These are phyloP conservation scores for Aspergillus brasiliensis DNA, from an alignment of 2,329 filamentous ascomycete genomes.

Conservation along the genomic window DNA sequence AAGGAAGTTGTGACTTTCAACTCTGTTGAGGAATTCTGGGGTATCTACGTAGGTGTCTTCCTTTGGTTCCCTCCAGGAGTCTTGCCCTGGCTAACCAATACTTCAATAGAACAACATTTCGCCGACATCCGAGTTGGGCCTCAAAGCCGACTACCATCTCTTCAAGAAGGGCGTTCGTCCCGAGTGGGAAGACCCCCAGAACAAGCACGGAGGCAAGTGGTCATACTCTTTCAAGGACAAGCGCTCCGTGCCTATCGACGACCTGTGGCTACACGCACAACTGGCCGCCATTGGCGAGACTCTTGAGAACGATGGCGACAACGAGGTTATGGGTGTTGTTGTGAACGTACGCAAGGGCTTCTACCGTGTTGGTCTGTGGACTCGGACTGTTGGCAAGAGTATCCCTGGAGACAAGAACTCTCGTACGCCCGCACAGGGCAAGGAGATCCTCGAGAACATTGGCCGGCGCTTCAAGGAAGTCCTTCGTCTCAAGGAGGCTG, in stretches of 20 bases:
- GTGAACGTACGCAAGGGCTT: slow-evolving; percentile 99
- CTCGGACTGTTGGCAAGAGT: slow-evolving; percentile 84
- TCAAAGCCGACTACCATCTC: slow-evolving; percentile 98
- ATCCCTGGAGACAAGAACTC: slow-evolving; percentile 76
- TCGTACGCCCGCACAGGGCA: slow-evolving; percentile 76
- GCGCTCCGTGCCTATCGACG: slow-evolving; percentile 86
- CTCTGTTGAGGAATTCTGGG: slow-evolving; percentile 99
- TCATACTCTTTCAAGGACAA: slow-evolving; percentile 98
- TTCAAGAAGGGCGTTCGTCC: slow-evolving; percentile 97
- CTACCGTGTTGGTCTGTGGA: slow-evolving; percentile 97
- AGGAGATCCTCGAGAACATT: slow-evolving; percentile 80
- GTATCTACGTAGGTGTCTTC: slow-evolving; percentile 79
- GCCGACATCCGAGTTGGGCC: slow-evolving; percentile 87
- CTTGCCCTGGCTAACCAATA: slow-evolving; percentile 16
- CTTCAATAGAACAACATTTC: slow-evolving; percentile 89
- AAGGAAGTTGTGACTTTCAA: slow-evolving; percentile 99
- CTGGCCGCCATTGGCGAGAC: slow-evolving; percentile 96
- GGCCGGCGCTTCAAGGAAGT: slow-evolving; percentile 92
- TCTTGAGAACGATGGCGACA: slow-evolving; percentile 87
- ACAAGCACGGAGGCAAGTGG: slow-evolving; percentile 99
- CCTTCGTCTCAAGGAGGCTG: slow-evolving; percentile 73
- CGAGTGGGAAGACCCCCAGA: slow-evolving; percentile 97
- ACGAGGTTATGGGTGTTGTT: slow-evolving; percentile 98
- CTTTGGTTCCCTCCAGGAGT: not conserved
- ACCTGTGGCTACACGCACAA: slow-evolving; percentile 96